Conservation (phyloP, 805 yeast species). For the Citeromyces matritensis region DNA sequence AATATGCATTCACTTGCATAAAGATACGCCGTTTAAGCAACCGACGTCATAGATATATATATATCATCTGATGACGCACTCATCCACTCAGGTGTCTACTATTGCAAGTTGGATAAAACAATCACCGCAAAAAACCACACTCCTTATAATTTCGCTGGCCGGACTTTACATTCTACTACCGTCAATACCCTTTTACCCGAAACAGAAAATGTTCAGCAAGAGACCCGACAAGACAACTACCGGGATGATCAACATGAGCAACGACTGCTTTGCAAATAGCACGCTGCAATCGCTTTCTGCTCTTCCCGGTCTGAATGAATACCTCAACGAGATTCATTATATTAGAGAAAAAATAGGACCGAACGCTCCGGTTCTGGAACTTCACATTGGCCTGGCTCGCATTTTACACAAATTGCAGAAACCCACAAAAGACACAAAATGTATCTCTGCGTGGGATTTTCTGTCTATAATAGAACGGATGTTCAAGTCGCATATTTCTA, state of each 20-base stretch:
- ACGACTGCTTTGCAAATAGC: slow-evolving; percentile 89
- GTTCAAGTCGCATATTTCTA: slow-evolving; percentile 58
- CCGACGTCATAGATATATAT: too few species aligned
- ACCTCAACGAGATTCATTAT: slow-evolving; percentile 24
- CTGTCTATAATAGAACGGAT: slow-evolving; percentile 58
- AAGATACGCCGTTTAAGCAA: too few species aligned
- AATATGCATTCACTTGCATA: too few species aligned
- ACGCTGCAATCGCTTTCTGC: slow-evolving; percentile 69
- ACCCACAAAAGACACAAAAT: slow-evolving; percentile 33
- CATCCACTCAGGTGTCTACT: too few species aligned
- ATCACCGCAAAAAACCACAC: slow-evolving; percentile 1
- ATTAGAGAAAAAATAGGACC: slow-evolving; percentile 5
- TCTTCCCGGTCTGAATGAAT: slow-evolving; percentile 40
- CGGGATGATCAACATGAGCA: slow-evolving; percentile 68
- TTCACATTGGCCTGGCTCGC: slow-evolving; percentile 42
- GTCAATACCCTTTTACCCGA: slow-evolving; percentile 9
- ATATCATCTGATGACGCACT: too few species aligned
- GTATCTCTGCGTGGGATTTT: slow-evolving; percentile 67
- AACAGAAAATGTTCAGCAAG: slow-evolving; percentile 15
- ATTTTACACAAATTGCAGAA: slow-evolving; percentile 45
- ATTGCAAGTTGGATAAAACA: too few species aligned
- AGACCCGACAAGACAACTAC: slow-evolving; percentile 67
- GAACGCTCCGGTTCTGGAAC: slow-evolving; percentile 2
- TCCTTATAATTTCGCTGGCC: neutral
- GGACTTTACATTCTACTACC: slow-evolving; percentile 14